Conservation (phyloP, 192 early-diverging fungal species). For the Coemansia sp. region DNA sequence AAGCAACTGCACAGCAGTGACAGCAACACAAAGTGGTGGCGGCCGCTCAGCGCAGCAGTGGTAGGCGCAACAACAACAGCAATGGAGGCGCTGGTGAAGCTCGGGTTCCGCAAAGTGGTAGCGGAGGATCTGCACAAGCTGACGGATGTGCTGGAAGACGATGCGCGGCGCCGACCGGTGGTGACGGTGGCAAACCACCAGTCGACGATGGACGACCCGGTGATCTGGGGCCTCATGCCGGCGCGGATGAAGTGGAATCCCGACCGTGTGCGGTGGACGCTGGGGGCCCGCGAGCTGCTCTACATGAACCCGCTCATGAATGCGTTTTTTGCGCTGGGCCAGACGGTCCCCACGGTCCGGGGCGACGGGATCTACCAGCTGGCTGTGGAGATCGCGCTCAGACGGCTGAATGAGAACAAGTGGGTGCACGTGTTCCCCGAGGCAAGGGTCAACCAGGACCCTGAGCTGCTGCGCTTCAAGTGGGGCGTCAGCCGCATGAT, state of each 20-base stretch:
- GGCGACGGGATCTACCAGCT: conserved; percentile 86
- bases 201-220: conserved; percentile 73
- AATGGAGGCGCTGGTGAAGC: conserved; percentile 23
- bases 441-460: conserved; percentile 66
- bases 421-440: conserved; percentile 95
- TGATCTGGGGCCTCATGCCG: conserved; percentile 74
- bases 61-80: conserved; percentile 24
- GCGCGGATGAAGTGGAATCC: conserved; percentile 54
- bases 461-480: conserved; percentile 58
- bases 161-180: conserved; percentile 58
- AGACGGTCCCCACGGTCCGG: conserved; percentile 80
- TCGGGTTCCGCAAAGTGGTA: conserved; percentile 44
- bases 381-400: conserved; percentile 74
- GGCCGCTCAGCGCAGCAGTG: conserved; percentile 39
- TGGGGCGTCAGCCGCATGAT: conserved; percentile 88
- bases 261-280: conserved; percentile 71
- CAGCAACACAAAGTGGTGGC: conserved; percentile 30
- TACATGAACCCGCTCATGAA: conserved; percentile 64
- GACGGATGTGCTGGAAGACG: conserved; percentile 55
- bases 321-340: conserved; percentile 74
- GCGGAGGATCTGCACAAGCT: conserved; percentile 64
- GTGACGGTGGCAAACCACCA: conserved; percentile 77
- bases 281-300: conserved; percentile 87
- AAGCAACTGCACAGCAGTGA: conserved; percentile 20
- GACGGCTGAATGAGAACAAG: conserved; percentile 62